These are phyloP conservation scores for Chimonanthus salicifolius DNA, from an alignment of 164 flowering plant genomes.

Conservation along the genomic window DNA sequence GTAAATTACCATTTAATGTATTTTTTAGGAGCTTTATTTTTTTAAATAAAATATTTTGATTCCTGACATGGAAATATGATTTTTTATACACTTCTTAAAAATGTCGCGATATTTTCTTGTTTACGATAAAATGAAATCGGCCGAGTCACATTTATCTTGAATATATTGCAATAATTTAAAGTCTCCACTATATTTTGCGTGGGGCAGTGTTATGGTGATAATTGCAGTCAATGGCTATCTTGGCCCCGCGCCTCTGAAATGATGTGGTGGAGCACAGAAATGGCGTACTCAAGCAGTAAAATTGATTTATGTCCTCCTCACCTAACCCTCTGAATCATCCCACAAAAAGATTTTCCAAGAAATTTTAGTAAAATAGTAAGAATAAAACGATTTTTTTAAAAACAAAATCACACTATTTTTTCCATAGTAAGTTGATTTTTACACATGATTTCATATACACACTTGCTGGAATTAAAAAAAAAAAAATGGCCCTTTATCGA, in stretches of 20 bases:
- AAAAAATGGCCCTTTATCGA: background rate
- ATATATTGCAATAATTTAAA: background rate
- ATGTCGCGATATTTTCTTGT: background rate
- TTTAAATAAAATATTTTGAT: too few species aligned
- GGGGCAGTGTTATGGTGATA: background rate
- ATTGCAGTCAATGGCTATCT: background rate
- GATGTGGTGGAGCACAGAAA: conserved; percentile 1
- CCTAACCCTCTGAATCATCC: too few species aligned
- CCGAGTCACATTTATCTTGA: background rate
- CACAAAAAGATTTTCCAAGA: too few species aligned
- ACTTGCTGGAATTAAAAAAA: background rate
- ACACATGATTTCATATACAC: background rate
- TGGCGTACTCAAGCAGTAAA: conserved; percentile 2
- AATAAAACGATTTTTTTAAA: background rate
- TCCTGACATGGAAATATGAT: background rate
- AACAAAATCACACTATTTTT: background rate
- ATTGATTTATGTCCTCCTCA: background rate
- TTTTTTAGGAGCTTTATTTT: too few species aligned
- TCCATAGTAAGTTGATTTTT: background rate
- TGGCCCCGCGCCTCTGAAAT: background rate
- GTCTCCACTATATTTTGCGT: background rate
- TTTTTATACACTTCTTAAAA: too few species aligned
- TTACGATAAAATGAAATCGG: background rate
- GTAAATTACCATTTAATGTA: too few species aligned
- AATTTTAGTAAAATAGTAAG: background rate